phyloP scores from a whole-genome alignment of 202 grass and related monocot genomes.

The Setaria italica region DNA sequence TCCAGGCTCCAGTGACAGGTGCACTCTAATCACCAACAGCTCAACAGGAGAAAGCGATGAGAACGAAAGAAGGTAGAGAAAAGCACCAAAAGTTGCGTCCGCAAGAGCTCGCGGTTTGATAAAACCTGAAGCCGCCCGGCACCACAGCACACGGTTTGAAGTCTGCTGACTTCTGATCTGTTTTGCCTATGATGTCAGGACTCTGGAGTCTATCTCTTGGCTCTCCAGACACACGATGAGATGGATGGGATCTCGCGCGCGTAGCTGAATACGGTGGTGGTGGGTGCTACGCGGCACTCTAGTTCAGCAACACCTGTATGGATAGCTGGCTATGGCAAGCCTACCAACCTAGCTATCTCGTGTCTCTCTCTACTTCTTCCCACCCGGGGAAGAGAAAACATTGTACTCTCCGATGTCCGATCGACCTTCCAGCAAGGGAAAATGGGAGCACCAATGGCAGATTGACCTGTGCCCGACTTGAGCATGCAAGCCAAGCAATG shows the following conservation, averaged over 20 bases:
- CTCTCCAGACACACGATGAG: neutral
- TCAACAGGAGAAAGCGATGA: neutral
- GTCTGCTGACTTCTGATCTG: neutral
- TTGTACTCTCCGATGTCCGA: neutral
- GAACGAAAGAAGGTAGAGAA: neutral
- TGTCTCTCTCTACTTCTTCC: neutral
- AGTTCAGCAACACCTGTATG: neutral
- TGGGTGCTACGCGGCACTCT: neutral
- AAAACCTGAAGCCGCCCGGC: neutral
- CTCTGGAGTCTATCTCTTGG: neutral
- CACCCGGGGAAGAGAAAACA: neutral
- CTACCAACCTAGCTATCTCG: neutral
- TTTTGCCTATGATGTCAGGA: neutral
- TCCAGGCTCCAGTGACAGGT: too few species aligned
- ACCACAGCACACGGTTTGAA: neutral
- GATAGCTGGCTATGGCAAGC: neutral
- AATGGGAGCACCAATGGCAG: constrained; percentile 2
- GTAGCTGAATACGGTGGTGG: neutral
- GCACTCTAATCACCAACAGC: neutral
- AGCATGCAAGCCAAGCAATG: neutral
- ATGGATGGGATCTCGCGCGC: too few species aligned
- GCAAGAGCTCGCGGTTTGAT: neutral
- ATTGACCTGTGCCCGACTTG: neutral
- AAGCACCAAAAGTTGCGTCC: neutral
- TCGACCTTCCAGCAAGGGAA: neutral